Evolutionary conservation across 192 early-diverging fungal genomes (phyloP), one percentile per base, ranked within the genome.

Genomic region (Chytriomyces hyalinus): DNA sequence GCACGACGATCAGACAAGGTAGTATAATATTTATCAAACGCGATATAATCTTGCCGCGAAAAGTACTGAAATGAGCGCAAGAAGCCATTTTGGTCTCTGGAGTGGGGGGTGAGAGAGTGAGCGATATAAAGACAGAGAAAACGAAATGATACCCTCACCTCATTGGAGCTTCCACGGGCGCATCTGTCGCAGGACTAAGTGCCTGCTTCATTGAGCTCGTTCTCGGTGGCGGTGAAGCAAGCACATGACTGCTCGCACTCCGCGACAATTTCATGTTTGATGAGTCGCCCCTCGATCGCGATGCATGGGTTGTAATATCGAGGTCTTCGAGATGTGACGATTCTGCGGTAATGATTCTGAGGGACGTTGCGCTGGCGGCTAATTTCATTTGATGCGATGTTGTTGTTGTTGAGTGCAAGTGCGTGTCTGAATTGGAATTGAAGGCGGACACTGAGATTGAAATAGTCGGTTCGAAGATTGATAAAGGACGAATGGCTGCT

Each of bases 1-100:
- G 69, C 43, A 26, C 82, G 76, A 11, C 64, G 44, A 22, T 69
- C 67, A 49, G 59, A 68, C 5, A 81, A 61, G 26, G 6, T 46
- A 49, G 49, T 26, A 49, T 81, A 79, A 45, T 78, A 65, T 9
- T 45, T 6, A 66, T 83, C 78, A 61, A 78, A 83, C 6, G 75
- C 71, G 13, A 61, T 51, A 43, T 80, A 73, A 47, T 80, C 78
- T 44, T 80, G 46, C 47, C 49, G 43, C 46, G 73, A 77, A 36
- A 80, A 17, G 50, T 80, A 64, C 47, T 76, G 66, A 50, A 80
- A 80, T 6, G 72, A 75, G 7, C 78, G 78, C 26, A 24, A 9
- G 49, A 80, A 80, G 8, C 79, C 79, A 28, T 80, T 77, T 50
- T 51, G 73, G 60, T 80, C 79, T 49, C 79, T 80, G 61, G 53